phyloP scores from a whole-genome alignment of 202 grass and related monocot genomes.

The Schoenoplectus tabernaemontani region DNA sequence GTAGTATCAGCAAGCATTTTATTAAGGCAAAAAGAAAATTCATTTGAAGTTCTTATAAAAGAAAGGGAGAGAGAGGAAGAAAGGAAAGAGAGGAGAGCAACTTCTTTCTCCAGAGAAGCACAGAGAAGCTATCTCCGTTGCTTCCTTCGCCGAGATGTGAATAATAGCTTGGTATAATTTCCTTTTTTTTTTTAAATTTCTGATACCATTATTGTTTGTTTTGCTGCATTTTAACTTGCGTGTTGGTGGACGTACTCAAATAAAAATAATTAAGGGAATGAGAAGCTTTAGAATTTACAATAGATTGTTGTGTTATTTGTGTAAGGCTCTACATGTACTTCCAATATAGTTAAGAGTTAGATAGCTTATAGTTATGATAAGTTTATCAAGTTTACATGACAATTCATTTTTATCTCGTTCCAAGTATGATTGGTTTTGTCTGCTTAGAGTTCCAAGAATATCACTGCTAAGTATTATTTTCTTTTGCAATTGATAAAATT shows the following conservation, averaged over 20 bases:
- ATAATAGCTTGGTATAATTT: neutral
- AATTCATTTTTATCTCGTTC: neutral
- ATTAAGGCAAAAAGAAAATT: too few species aligned
- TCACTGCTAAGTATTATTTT: neutral
- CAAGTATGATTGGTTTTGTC: neutral
- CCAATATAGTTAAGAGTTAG: neutral
- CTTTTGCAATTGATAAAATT: neutral
- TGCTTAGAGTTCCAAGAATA: neutral
- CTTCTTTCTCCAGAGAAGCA: neutral
- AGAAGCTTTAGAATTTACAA: neutral
- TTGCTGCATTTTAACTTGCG: neutral
- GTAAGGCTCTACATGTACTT: neutral
- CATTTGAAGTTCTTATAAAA: too few species aligned
- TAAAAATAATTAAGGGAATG: too few species aligned
- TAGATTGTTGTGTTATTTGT: neutral
- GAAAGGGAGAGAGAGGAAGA: neutral
- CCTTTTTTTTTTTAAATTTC: neutral
- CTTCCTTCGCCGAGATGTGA: neutral
- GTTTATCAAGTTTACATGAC: neutral
- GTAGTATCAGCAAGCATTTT: neutral
- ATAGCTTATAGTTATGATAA: neutral
- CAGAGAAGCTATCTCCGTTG: neutral
- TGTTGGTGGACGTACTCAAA: neutral
- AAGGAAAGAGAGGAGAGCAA: neutral
- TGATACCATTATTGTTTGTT: neutral